phyloP scores from a whole-genome alignment of 2,329 filamentous ascomycete genomes.

The Akanthomyces uredinophilus region DNA sequence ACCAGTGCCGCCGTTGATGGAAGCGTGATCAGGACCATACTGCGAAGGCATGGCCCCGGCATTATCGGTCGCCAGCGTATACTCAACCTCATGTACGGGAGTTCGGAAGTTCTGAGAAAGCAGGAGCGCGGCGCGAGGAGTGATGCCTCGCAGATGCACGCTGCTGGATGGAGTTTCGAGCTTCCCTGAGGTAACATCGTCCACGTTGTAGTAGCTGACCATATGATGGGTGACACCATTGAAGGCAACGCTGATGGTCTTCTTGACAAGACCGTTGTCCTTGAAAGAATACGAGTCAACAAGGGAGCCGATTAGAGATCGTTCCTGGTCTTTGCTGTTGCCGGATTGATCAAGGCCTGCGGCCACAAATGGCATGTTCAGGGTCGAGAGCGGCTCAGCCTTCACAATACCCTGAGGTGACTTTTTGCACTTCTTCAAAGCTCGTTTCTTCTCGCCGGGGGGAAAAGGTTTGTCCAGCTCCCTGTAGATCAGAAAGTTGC shows the following conservation, averaged over 20 bases:
- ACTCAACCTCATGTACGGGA: slow-evolving; percentile 57
- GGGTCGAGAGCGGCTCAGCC: slow-evolving; percentile 23
- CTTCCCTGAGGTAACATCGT: slow-evolving; percentile 64
- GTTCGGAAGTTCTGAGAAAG: slow-evolving; percentile 62
- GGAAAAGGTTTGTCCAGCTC: slow-evolving; percentile 74
- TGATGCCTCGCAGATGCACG: slow-evolving; percentile 31
- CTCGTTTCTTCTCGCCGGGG: slow-evolving; percentile 79
- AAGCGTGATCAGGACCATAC: slow-evolving; percentile 12
- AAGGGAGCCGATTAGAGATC: slow-evolving; percentile 67
- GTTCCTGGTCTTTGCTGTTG: slow-evolving; percentile 27
- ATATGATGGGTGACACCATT: slow-evolving; percentile 75
- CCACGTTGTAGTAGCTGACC: slow-evolving; percentile 81
- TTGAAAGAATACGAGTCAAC: slow-evolving; percentile 91
- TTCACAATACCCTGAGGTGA: slow-evolving; percentile 34
- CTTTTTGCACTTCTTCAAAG: slow-evolving; percentile 62
- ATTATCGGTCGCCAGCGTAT: slow-evolving; percentile 16
- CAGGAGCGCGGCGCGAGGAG: slow-evolving; percentile 53
- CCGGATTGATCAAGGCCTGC: slow-evolving; percentile 17
- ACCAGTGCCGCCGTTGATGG: slow-evolving; percentile 16
- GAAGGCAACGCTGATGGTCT: slow-evolving; percentile 79
- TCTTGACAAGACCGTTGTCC: slow-evolving; percentile 76
- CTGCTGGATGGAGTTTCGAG: slow-evolving; percentile 56
- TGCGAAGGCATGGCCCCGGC: slow-evolving; percentile 11
- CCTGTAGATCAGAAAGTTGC: slow-evolving; percentile 81
- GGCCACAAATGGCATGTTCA: slow-evolving; percentile 16